Percentiles rank a stretch among this genome's conserved stretches.
Evolutionary conservation across 2,329 filamentous ascomycete genomes (phyloP).

Genomic region (Endoconidiophora laricicola): DNA sequence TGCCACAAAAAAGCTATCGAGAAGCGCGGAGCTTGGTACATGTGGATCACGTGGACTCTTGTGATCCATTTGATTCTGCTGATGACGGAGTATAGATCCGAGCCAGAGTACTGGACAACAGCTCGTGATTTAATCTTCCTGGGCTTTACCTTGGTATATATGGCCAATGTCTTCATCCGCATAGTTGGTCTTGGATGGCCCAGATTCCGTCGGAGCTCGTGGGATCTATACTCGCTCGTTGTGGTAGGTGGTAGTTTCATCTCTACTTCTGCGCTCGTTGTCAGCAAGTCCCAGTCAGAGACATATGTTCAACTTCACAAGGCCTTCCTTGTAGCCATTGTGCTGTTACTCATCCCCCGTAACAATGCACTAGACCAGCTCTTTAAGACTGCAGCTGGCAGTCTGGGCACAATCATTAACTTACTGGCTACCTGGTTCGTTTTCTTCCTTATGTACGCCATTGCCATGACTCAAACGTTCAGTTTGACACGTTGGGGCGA

Average conservation of each 20-base stretch:
- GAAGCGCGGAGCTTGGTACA: slow-evolving; percentile 86
- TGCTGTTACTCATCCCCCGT: slow-evolving; percentile 78
- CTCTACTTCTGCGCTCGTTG: slow-evolving; percentile 61
- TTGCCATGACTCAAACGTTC: slow-evolving; percentile 89
- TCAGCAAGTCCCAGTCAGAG: slow-evolving; percentile 41
- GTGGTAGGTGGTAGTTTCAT: slow-evolving; percentile 63
- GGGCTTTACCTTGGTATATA: slow-evolving; percentile 63
- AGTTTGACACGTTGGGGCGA: slow-evolving; percentile 76
- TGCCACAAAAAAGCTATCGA: slow-evolving; percentile 88
- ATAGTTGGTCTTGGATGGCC: slow-evolving; percentile 82
- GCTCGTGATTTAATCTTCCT: slow-evolving; percentile 66
- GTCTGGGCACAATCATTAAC: slow-evolving; percentile 78
- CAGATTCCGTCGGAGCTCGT: slow-evolving; percentile 80
- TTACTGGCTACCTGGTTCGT: slow-evolving; percentile 94
- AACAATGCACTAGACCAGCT: slow-evolving; percentile 96
- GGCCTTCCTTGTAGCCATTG: slow-evolving; percentile 78
- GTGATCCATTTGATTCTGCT: slow-evolving; percentile 71
- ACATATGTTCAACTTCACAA: slow-evolving; percentile 75
- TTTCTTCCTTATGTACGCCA: slow-evolving; percentile 88
- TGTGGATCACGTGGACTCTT: slow-evolving; percentile 60
- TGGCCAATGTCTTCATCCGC: slow-evolving; percentile 66
- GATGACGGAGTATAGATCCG: slow-evolving; percentile 69
- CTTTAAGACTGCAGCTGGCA: slow-evolving; percentile 95
- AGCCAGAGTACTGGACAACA: slow-evolving; percentile 52
- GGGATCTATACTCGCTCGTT: slow-evolving; percentile 80